Conservation (phyloP, 2,329 filamentous ascomycete genomes). For the Ascochyta clinopodiicola region DNA sequence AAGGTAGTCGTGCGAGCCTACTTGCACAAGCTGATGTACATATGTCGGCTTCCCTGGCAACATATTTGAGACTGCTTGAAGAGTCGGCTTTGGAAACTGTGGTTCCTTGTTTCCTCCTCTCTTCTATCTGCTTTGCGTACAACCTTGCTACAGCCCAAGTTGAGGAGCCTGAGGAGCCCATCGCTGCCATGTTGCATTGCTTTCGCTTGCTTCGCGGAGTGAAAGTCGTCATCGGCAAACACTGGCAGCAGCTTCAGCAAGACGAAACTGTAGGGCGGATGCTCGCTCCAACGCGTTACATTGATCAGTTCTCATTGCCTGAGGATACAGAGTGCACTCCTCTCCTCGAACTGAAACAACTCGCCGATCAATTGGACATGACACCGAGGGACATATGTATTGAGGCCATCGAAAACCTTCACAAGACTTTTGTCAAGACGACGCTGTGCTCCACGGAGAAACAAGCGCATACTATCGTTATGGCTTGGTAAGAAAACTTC, state of each 20-base stretch:
- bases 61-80: conserved; percentile 32
- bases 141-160: conserved; percentile 38
- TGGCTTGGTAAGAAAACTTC: conserved; percentile 8
- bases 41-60: conserved; percentile 33
- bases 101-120: conserved; percentile 38
- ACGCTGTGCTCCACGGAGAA: conserved; percentile 3
- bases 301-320: background rate
- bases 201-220: conserved; percentile 40
- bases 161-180: conserved; percentile 35
- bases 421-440: conserved; percentile 16
- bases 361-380: conserved; percentile 17
- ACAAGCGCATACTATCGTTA: conserved; percentile 6
- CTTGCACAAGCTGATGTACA: conserved; percentile 37
- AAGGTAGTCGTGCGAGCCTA: conserved; percentile 26
- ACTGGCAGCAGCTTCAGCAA: conserved; percentile 24
- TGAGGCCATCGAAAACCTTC: conserved; percentile 33
- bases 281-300: background rate
- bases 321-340: conserved; percentile 3
- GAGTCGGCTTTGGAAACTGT: conserved; percentile 26
- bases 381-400: conserved; percentile 29
- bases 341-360: conserved; percentile 5
- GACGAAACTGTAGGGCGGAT: background rate
- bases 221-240: conserved; percentile 28
- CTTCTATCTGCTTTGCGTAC: conserved; percentile 34
- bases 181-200: conserved; percentile 36